Base-by-base conservation (phyloP, 805 yeast species). In the Maudiozyma bulderi region DNA sequence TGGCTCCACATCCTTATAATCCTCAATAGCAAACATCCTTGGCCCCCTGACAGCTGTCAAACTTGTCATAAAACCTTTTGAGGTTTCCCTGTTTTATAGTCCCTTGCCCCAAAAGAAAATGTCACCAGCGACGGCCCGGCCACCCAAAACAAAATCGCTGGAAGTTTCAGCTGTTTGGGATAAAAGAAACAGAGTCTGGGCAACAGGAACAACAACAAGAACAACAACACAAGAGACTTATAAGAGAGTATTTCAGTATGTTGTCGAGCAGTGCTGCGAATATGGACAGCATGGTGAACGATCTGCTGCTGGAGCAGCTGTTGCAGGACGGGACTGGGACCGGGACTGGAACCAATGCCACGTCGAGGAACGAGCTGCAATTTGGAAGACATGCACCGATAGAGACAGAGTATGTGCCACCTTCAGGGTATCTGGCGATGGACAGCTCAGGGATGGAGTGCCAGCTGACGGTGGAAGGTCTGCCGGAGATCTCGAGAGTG, bases 401-500 rank as follows among this genome's bases (percentile, higher is more conserved):
- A 31, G 55, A 54, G 34, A 52, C 60, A 15, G 46, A 49, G 8
- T 52, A 48, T 29, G 49, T 52, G 15, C 54, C 59, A 49, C 68
- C 71, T 6, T 51, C 51, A 28, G 57, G 56, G 30, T 65, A 56
- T 44, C 43, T 66, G 9, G 60, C 56, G 13, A 52, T 62, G 28
- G 64, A 63, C 43, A 58, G 56, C 10, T 46, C 54, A 6, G 42
- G 55, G 2, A 49, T 70, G 43, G 74, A 74, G 2, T 81, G 76
- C 59, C 68, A 72, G 47, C 56, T 85, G 46, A 64, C 68, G 30
- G 70, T 90, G 1, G 64, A 71, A 8, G 83, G 81, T 46, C 71
- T 90, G 41, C 97, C 97, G 1, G 69, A 76, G 5, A 81, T 80
- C 57, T 87, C 96, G 13, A 77, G 98, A 52, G 98, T 91, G 7